A percentile compares a stretch with the other conserved stretches of the same genome.
phyloP scores from a whole-genome alignment of 768 basidiomycete genomes.

The Glaciozyma martinii region DNA sequence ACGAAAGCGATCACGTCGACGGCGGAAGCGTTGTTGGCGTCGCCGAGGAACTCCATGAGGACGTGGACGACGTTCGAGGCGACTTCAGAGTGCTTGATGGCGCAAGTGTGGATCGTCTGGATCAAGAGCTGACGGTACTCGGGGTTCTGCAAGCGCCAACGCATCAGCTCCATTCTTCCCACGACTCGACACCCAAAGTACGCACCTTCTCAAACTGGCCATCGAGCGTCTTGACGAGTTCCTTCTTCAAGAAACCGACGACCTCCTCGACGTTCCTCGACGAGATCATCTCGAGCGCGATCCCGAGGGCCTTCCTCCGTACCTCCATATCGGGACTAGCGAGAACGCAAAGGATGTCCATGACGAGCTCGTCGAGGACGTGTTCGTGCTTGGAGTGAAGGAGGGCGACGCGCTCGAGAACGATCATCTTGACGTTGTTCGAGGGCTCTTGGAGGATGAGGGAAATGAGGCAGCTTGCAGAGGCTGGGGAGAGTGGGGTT shows the following conservation, averaged over 20 bases:
- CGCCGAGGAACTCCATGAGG: slow-evolving; percentile 72
- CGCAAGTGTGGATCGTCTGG: slow-evolving; percentile 91
- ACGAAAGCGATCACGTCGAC: slow-evolving; percentile 88
- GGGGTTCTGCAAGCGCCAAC: slow-evolving; percentile 51
- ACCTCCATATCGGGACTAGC: slow-evolving; percentile 85
- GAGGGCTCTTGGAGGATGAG: slow-evolving; percentile 91
- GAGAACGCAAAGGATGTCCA: slow-evolving; percentile 89
- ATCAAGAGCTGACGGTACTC: slow-evolving; percentile 95
- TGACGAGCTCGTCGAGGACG: slow-evolving; percentile 79
- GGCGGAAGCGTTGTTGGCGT: slow-evolving; percentile 91
- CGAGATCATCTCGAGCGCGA: slow-evolving; percentile 85
- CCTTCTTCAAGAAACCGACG: slow-evolving; percentile 92
- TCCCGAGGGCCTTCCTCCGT: slow-evolving; percentile 76
- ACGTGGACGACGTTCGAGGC: slow-evolving; percentile 86
- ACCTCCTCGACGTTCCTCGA: slow-evolving; percentile 95
- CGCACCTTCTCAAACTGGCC: slow-evolving; percentile 72
- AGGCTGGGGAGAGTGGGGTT: slow-evolving; percentile 49
- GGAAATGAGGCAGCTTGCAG: slow-evolving; percentile 76
- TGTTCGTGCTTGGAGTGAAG: slow-evolving; percentile 72
- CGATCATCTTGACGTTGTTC: slow-evolving; percentile 98
- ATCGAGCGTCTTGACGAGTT: slow-evolving; percentile 86
- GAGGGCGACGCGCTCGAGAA: slow-evolving; percentile 77
- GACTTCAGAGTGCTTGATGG: slow-evolving; percentile 92
- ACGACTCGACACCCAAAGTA: neutral
- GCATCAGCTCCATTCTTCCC: neutral